Evolutionary conservation across 345 rosid species (phyloP).

Genomic region (Heritiera fomes): DNA sequence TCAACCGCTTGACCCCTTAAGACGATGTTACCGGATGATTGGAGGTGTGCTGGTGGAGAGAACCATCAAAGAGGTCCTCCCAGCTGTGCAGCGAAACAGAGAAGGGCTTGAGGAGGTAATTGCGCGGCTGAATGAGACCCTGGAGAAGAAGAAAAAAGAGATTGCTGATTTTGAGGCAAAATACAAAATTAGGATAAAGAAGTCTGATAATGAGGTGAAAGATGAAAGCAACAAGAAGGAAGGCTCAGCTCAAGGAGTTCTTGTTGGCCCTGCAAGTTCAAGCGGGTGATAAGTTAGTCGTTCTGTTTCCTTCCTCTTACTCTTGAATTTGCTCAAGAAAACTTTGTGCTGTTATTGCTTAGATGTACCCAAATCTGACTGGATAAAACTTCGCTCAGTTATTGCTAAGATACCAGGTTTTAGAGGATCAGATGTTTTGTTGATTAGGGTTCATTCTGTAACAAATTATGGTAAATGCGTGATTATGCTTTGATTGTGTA

Average conservation of each 20-base stretch:
- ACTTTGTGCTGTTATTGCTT: background rate
- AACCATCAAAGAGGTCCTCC: conserved; percentile 87
- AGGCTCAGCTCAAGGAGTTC: conserved; percentile 94
- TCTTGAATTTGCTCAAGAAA: background rate
- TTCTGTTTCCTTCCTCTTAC: background rate
- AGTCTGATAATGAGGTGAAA: conserved; percentile 47
- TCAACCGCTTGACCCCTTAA: conserved; percentile 76
- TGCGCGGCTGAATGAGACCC: conserved; percentile 72
- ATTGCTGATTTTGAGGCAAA: conserved; percentile 75
- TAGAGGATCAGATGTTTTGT: background rate
- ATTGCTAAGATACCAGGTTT: background rate
- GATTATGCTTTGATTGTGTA: background rate
- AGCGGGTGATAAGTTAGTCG: conserved; percentile 30
- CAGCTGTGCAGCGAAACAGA: conserved; percentile 92
- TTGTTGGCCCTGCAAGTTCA: conserved; percentile 84
- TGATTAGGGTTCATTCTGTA: conserved; percentile 1
- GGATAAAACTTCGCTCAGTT: background rate
- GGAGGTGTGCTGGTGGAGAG: conserved; percentile 96
- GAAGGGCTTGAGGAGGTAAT: conserved; percentile 94
- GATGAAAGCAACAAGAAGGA: conserved; percentile 65
- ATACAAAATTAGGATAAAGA: conserved; percentile 83
- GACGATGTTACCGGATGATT: conserved; percentile 89
- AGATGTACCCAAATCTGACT: background rate
- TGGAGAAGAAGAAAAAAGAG: conserved; percentile 85
- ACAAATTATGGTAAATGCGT: background rate